Evolutionary conservation across 2,329 filamentous ascomycete species (phyloP), one percentile per base, ranked within the genome.

Genomic region (Sarocladium strictum): DNA sequence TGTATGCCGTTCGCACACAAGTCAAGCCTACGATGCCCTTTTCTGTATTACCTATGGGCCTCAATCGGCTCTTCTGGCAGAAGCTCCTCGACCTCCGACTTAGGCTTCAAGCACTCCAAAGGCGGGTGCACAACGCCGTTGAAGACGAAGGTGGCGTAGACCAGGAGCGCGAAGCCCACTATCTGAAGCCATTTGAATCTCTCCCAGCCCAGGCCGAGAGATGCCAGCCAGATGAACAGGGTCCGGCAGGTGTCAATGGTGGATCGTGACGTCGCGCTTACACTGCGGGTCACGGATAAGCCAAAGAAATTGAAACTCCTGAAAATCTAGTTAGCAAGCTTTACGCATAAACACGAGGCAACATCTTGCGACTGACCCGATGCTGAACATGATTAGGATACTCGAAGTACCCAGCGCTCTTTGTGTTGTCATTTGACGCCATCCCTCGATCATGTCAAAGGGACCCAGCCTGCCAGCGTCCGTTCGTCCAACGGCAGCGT

Each of bases 301-400:
- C 94, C 94, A 70, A 99, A 99, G 77, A 96, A 99, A 74, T 99
- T 99, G 81, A 97, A 99, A 54, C 93, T 92, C 59, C 90, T 95
- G 29, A 40, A 40, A 57, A 54, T 3, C 56, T 54, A 59, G 56
- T 67, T 56, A 64, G 61, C 12, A 32, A 32, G 29, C 29, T 32
- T 6, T 32, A 12, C 29, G 6, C 6, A 6, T 12, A 54, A 41
- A 53, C 45, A 29, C 53, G 58, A 2, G 10, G 26, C 3, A 45
- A 24, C 32, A 7, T 21, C n/a, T 23, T 15, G 45, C 33, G 12
- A 58, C 60, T 61, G 82, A 95, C 88, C 93, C 93, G 63, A 99
- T 99, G 64, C 90, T 96, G 61, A 99, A 80, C 94, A 99, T 99
- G 68, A 97, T 97, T 56, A 96, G 70, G 7, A 97, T 54, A 60